Evolutionary conservation across 352 stramenopile species (phyloP), one percentile per base, ranked within the genome.

Genomic region (Phytophthora pinifolia): DNA sequence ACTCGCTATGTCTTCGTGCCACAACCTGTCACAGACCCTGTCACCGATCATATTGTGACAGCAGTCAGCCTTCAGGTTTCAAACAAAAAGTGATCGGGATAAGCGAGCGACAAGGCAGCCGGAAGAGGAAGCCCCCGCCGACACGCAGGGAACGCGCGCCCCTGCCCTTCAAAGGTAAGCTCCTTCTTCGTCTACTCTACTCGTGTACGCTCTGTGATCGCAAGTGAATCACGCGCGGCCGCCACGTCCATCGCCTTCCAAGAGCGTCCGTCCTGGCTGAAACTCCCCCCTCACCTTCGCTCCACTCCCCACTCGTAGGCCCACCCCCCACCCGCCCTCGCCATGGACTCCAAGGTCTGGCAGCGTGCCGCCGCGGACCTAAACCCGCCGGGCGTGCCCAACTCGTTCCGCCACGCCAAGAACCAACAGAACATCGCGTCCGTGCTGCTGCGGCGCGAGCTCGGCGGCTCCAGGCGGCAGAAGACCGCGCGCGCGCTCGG

Each of bases 351-450:
- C 20, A 89, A 92, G 53, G 72, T 92, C 30, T 90, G 79, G 70
- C 76, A 89, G 57, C 77, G 82, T 37, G 82, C 82, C 18, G 73
- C 83, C 20, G 80, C 74, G 17, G 80, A 89, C 18, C 34, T 92
- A 55, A 74, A 88, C 48, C 79, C 82, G 46, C 78, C 79, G 1
- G 82, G 82, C 29, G 82, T 89, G 18, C 82, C 82, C 42, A 87
- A 77, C 55, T 92, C 82, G 9, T 92, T 92, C 48, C 71, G 77
- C 2, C 78, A 83, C 25, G 78, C 75, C 18, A 71, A 79, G 48
- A 71, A 68, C 18, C 65, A 83, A 67, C 61, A 86, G 60, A 92
- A 92, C 51, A 86, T 92, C 43, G 74, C 76, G 39, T 68, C 59
- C 30, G 67, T 86, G 43, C 62, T 92, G 55, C 72, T 86, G 31